These are phyloP conservation scores for Aegilops umbellulata DNA, from an alignment of 176 grass and related monocot genomes.

Conservation along the genomic window DNA sequence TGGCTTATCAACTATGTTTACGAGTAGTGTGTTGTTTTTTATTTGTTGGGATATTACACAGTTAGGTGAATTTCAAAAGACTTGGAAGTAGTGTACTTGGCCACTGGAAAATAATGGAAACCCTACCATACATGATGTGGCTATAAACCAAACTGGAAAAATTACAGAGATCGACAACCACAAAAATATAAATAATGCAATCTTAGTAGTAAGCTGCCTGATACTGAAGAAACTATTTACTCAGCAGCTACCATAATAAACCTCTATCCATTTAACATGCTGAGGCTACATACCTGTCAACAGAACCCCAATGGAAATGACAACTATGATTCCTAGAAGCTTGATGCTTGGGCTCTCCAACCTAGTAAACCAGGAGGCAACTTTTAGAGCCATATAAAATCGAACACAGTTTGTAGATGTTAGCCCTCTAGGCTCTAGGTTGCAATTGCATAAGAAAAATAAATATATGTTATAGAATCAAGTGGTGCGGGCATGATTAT, in stretches of 20 bases:
- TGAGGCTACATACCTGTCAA: conserved; percentile 52
- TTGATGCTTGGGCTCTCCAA: conserved; percentile 94
- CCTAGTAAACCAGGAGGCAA: conserved; percentile 49
- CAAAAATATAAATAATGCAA: background rate
- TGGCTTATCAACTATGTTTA: background rate
- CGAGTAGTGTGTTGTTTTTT: background rate
- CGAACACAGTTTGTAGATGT: background rate
- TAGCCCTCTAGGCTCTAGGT: background rate
- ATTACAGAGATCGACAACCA: background rate
- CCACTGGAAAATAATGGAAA: background rate
- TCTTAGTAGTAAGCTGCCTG: background rate
- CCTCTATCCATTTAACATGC: background rate
- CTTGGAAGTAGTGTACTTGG: background rate
- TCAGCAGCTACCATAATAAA: background rate
- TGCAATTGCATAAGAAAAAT: conserved; percentile 9
- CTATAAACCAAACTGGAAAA: background rate
- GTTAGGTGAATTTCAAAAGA: background rate
- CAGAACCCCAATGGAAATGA: conserved; percentile 91
- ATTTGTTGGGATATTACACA: background rate
- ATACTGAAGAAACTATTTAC: conserved; percentile 7
- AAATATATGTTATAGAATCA: conserved; percentile 10
- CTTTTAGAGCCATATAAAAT: conserved; percentile 14
- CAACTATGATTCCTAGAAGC: conserved; percentile 91
- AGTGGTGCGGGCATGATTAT: background rate
- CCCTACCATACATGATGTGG: background rate